Evolutionary conservation across 2,329 filamentous ascomycete genomes (phyloP).

Genomic region (Fusarium nygamai): DNA sequence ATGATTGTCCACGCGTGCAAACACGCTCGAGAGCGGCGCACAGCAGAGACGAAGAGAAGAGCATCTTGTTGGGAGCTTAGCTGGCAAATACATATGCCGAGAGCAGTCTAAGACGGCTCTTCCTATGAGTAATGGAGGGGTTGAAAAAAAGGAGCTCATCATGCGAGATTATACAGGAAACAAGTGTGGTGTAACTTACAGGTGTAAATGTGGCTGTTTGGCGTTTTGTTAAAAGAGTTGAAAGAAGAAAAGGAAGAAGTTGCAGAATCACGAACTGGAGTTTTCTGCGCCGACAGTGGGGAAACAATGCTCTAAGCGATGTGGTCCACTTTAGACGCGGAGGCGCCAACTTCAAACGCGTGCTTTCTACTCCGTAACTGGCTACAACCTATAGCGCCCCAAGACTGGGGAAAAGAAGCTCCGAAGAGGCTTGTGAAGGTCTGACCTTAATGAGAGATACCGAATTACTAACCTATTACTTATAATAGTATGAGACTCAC

Average conservation of each 20-base stretch:
- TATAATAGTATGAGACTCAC: background rate
- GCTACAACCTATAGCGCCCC: background rate
- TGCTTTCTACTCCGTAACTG: background rate
- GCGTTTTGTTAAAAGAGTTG: constrained; percentile 5
- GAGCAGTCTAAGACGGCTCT: constrained; percentile 59
- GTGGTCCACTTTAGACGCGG: constrained; percentile 15
- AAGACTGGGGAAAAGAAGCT: background rate
- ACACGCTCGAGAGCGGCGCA: constrained; percentile 46
- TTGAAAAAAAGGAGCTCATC: constrained; percentile 54
- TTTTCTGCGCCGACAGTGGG: constrained; percentile 30
- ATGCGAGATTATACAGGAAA: constrained; percentile 44
- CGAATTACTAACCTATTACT: background rate
- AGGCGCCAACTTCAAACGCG: constrained; percentile 20
- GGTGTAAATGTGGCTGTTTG: background rate
- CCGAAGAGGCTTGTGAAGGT: background rate
- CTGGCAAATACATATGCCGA: constrained; percentile 38
- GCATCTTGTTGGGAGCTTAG: constrained; percentile 35
- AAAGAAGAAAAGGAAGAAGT: constrained; percentile 32
- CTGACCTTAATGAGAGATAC: background rate
- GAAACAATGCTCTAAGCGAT: constrained; percentile 25
- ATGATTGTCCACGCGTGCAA: constrained; percentile 46
- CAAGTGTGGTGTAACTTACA: constrained; percentile 13
- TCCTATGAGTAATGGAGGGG: constrained; percentile 54
- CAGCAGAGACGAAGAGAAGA: constrained; percentile 28
- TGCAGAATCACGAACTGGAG: constrained; percentile 30